Conservation (phyloP, 1,139 yeast species). For the Saccharomyces hybrid region DNA sequence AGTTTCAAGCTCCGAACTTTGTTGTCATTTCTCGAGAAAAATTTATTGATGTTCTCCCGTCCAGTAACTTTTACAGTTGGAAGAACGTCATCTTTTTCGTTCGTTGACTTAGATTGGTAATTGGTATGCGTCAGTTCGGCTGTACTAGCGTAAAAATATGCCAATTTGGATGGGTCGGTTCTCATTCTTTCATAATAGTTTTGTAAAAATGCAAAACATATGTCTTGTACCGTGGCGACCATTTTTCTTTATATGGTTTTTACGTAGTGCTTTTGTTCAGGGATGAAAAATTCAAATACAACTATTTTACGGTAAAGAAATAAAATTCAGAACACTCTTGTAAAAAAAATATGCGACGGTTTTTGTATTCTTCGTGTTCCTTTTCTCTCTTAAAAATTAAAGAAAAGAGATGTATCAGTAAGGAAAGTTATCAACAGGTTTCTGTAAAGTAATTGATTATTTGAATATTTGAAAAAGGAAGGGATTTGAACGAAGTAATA, state of each 20-base stretch:
- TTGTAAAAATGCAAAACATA: slow-evolving; percentile 41
- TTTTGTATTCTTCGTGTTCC: neutral
- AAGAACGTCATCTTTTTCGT: slow-evolving; percentile 24
- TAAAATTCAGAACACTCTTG: neutral
- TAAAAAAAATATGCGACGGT: neutral
- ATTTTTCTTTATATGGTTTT: slow-evolving; percentile 4
- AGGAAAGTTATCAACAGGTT: neutral
- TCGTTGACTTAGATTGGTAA: slow-evolving; percentile 23
- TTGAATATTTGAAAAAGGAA: neutral
- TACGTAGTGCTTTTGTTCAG: slow-evolving; percentile 4
- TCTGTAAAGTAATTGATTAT: neutral
- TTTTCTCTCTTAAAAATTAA: neutral
- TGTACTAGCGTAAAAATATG: slow-evolving; percentile 36
- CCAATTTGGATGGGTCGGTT: slow-evolving; percentile 36
- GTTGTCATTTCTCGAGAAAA: slow-evolving; percentile 33
- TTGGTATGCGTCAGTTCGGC: slow-evolving; percentile 41
- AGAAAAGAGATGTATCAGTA: neutral
- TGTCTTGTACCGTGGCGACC: slow-evolving; percentile 33
- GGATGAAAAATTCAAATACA: neutral
- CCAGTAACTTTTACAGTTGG: slow-evolving; percentile 31
- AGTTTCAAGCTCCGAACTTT: slow-evolving; percentile 45
- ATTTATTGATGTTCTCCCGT: slow-evolving; percentile 33
- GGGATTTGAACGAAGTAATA: neutral
- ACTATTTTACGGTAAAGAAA: neutral
- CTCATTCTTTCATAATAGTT: slow-evolving; percentile 41